Evolutionary conservation across 2,329 filamentous ascomycete genomes (phyloP).

Genomic region (Aspergillus ibericus): DNA sequence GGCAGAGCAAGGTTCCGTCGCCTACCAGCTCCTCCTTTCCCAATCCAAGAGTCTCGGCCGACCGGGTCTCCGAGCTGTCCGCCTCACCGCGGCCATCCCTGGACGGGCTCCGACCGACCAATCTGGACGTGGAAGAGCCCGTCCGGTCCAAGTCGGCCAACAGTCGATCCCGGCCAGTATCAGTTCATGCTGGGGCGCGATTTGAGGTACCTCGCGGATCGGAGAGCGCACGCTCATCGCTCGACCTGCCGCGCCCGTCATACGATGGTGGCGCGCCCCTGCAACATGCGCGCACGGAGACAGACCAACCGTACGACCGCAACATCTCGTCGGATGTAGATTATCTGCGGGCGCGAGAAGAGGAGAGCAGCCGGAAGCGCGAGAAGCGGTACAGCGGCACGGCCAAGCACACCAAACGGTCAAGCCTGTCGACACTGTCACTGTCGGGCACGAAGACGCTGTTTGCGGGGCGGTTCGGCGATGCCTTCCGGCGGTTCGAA

Average conservation of each 20-base stretch:
- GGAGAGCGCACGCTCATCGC: constrained; percentile 56
- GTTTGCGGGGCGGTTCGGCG: constrained; percentile 84
- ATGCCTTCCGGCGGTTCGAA: constrained; percentile 92
- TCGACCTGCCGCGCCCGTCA: constrained; percentile 34
- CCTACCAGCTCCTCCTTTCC: constrained; percentile 38
- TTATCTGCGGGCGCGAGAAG: constrained; percentile 75
- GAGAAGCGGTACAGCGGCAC: constrained; percentile 58
- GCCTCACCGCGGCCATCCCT: constrained; percentile 67
- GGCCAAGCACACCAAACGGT: constrained; percentile 66
- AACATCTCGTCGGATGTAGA: constrained; percentile 79
- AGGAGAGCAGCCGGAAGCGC: constrained; percentile 58
- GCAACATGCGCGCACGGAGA: constrained; percentile 36
- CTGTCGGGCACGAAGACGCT: constrained; percentile 76
- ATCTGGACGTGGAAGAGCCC: constrained; percentile 60
- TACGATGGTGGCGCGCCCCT: constrained; percentile 39
- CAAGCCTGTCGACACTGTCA: constrained; percentile 68
- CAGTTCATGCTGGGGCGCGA: constrained; percentile 79
- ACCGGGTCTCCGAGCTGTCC: constrained; percentile 55
- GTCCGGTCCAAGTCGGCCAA: constrained; percentile 65
- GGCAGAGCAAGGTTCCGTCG: constrained; percentile 32
- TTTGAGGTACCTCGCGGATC: constrained; percentile 79
- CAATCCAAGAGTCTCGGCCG: constrained; percentile 51
- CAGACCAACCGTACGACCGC: constrained; percentile 35
- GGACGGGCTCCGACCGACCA: constrained; percentile 66
- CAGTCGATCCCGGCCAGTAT: constrained; percentile 70